phyloP scores from a whole-genome alignment of 805 yeast genomes.

The Diddensiella santjacobensis region DNA sequence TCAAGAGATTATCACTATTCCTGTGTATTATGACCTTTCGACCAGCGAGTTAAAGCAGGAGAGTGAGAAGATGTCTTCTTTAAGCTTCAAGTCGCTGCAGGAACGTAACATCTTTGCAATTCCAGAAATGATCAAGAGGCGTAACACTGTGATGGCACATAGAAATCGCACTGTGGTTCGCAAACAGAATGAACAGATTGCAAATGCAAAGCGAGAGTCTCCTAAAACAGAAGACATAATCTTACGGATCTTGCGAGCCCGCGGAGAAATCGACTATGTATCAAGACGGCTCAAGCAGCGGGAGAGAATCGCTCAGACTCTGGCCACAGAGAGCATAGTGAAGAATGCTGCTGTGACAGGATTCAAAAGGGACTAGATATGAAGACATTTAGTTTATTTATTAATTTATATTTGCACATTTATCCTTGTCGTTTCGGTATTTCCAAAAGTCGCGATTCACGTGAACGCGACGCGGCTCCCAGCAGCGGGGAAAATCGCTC shows the following conservation, averaged over 20 bases:
- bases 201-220: conserved; percentile 43
- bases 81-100: conserved; percentile 47
- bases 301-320: conserved; percentile 52
- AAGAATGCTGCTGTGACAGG: conserved; percentile 21
- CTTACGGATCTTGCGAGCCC: conserved; percentile 64
- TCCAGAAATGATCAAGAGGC: conserved; percentile 50
- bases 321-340: conserved; percentile 47
- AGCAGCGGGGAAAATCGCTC: no score
- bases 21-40: conserved; percentile 59
- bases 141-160: conserved; percentile 66
- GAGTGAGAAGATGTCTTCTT: conserved; percentile 55
- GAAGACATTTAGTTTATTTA: neutral
- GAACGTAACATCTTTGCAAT: conserved; percentile 44
- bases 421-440: no score
- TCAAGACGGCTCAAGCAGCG: conserved; percentile 57
- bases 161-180: conserved; percentile 58
- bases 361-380: conserved; percentile 8
- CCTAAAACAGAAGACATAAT: conserved; percentile 62
- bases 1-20: conserved; percentile 59
- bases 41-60: conserved; percentile 48
- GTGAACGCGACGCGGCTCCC: no score
- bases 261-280: conserved; percentile 59
- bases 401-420: no score
- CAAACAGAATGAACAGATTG: conserved; percentile 43
- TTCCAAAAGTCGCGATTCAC: no score